These are phyloP conservation scores for Coemansia brasiliensis DNA, from an alignment of 192 early-diverging fungal species.

Conservation along the genomic window DNA sequence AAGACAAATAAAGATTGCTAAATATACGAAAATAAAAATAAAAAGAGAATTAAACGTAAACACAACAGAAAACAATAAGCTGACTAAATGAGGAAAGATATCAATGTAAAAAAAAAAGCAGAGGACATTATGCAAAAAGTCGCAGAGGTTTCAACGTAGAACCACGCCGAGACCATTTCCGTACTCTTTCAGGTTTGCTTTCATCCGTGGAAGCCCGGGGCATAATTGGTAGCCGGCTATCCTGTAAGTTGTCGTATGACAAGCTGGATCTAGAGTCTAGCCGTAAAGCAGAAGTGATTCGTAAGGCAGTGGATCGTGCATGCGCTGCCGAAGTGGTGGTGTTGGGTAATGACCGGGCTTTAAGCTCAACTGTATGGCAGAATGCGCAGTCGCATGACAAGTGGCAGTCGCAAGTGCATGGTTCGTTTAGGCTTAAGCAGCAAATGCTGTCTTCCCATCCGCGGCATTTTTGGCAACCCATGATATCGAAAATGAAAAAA, in stretches of 20 bases:
- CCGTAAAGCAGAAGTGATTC: slow-evolving; percentile 9
- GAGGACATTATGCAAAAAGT: slow-evolving; percentile 14
- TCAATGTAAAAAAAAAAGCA: not conserved
- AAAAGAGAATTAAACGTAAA: not conserved
- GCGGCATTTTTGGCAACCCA: slow-evolving; percentile 47
- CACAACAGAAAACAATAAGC: not conserved
- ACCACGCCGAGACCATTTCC: slow-evolving; percentile 16
- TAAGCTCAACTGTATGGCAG: slow-evolving; percentile 24
- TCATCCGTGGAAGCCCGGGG: not conserved
- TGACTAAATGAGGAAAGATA: not conserved
- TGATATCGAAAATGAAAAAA: slow-evolving; percentile 1
- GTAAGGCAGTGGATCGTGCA: slow-evolving; percentile 1
- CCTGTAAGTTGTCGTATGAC: not conserved
- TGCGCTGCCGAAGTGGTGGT: too few species aligned
- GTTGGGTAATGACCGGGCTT: slow-evolving; percentile 12
- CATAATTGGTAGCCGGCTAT: not conserved
- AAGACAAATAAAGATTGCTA: not conserved
- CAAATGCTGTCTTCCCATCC: slow-evolving; percentile 50
- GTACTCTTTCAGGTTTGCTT: slow-evolving; percentile 4
- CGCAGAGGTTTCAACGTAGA: slow-evolving; percentile 19
- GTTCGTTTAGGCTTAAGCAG: slow-evolving; percentile 30
- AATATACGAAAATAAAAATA: not conserved
- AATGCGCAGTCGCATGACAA: slow-evolving; percentile 39
- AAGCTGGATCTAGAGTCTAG: slow-evolving; percentile 6
- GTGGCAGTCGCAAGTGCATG: slow-evolving; percentile 33